Evolutionary conservation across 1,139 yeast species (phyloP), one percentile per base, ranked within the genome.

Genomic region (Chernovozyma sophiae-reginae): DNA sequence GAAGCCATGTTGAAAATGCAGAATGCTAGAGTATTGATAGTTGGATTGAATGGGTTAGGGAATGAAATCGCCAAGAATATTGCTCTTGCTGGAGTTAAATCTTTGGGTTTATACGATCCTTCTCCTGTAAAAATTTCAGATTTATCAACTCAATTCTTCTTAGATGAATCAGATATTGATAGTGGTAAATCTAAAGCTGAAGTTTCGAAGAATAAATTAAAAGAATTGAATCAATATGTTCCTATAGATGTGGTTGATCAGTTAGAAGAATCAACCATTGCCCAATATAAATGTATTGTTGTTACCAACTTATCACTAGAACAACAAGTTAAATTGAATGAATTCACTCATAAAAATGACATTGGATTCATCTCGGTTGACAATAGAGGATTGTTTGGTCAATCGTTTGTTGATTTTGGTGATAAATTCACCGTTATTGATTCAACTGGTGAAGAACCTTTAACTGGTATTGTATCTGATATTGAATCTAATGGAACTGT

Each of bases 1-100:
- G 98, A 92, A 50, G 99, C 99, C 38, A 92, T 92, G 99, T 72
- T 90, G 53, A 86, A 87, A 60, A 86, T 92, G 97, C 96, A 92
- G 55, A 74, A 78, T 47, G 89, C 97, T 31, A 87, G 85, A 52
- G 96, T 92, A 15, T 74, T 92, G 36, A 72, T 92, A 38, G 78
- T 90, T 45, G 98, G 98, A 3, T 67, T 90, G 44, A 81, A 80
- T 55, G 98, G 98, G 27, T 69, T 92, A 34, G 99, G 99, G 49
- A 76, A 86, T 33, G 99, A 92, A 62, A 89, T 92, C 43, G 97
- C 98, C 29, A 94, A 92, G 64, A 92, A 92, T 62, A 87, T 92
- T 39, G 95, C 96, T 0, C 73, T 92, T 38, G 98, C 98, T 3
- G 99, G 99, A 49, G 98, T 92, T 51, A 94, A 92, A 65, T 83